These are phyloP conservation scores for Stephania japonica DNA, from an alignment of 164 flowering plant species.

Conservation along the genomic window DNA sequence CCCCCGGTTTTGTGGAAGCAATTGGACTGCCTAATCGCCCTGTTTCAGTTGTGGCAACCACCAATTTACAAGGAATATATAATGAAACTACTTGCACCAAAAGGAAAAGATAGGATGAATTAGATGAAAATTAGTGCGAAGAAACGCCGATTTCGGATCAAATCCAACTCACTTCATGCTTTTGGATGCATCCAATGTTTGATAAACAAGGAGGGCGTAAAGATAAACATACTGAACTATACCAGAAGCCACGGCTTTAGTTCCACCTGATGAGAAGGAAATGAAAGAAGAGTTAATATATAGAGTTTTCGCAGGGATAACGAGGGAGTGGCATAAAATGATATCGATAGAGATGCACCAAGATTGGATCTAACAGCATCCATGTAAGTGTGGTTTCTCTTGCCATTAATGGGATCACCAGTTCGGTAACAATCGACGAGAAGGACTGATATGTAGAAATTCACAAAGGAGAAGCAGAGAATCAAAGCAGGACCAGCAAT, in stretches of 20 bases:
- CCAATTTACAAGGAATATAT: conserved; percentile 8
- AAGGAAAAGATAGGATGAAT: background rate
- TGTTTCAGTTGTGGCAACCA: conserved; percentile 1
- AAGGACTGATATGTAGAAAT: conserved; percentile 39
- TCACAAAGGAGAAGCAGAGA: conserved; percentile 46
- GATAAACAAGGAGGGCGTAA: conserved; percentile 43
- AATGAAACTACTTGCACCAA: too few species aligned
- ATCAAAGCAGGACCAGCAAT: conserved; percentile 53
- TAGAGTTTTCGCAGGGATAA: background rate
- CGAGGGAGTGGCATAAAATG: too few species aligned
- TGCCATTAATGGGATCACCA: conserved; percentile 43
- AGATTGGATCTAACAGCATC: conserved; percentile 52
- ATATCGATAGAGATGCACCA: conserved; percentile 26
- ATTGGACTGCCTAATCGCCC: conserved; percentile 54
- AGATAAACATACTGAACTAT: conserved; percentile 18
- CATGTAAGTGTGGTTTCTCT: conserved; percentile 56
- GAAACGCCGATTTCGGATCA: background rate
- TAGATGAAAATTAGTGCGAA: background rate
- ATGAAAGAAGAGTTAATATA: background rate
- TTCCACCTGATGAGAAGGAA: background rate
- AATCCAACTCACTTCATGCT: conserved; percentile 47
- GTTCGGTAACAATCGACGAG: conserved; percentile 51
- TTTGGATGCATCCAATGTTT: conserved; percentile 48
- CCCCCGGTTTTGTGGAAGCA: conserved; percentile 46
- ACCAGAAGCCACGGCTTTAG: background rate